Base-by-base conservation (phyloP, 192 early-diverging fungal genomes). In the Irineochytrium annulatum region DNA sequence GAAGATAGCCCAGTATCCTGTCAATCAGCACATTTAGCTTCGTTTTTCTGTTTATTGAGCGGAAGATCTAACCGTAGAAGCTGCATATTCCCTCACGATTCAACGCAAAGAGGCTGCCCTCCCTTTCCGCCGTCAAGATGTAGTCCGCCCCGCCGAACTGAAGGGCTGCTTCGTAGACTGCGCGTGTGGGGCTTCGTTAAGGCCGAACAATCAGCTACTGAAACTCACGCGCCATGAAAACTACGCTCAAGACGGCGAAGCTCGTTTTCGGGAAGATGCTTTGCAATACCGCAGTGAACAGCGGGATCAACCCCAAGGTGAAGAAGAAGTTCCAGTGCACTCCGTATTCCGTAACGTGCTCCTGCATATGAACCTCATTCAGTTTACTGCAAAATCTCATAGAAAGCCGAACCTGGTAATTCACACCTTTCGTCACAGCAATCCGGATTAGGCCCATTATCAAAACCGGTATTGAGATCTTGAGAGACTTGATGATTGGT, bases 301-400 rank as follows among this genome's bases (percentile, higher is more conserved):
- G 70, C 1, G 93, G 90, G 29, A 98, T 66, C 34, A 93, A 73
- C 6, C 89, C 91, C 16, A 98, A 80, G 1, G 95, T 98, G 52
- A 95, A 79, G 68, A 96, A 98, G 74, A 98, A 98, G 78, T 98
- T 98, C 95, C 95, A 98, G 59, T 98, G 95, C 41, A 90, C 80
- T 24, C 95, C 95, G 65, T 98, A 98, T 66, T 98, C 95, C 0
- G 89, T 80, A 5, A 88, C 87, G 63, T 98, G 93, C 43, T 93
- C 89, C 81, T 87, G 39, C 31, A 24, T 14, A 51, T 19, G 48
- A 24, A n/a, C 0, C 24, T 19, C 13, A 31, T 39, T 56, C 33
- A 1, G 48, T 0, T 51, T 13, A 13, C 19, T 51, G 19, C 14
- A 24, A 51, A 22, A n/a, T 51, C 16, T 19, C 19, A n/a, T 13